phyloP scores from a whole-genome alignment of 2,329 filamentous ascomycete genomes.

The Coniochaeta prunicola region DNA sequence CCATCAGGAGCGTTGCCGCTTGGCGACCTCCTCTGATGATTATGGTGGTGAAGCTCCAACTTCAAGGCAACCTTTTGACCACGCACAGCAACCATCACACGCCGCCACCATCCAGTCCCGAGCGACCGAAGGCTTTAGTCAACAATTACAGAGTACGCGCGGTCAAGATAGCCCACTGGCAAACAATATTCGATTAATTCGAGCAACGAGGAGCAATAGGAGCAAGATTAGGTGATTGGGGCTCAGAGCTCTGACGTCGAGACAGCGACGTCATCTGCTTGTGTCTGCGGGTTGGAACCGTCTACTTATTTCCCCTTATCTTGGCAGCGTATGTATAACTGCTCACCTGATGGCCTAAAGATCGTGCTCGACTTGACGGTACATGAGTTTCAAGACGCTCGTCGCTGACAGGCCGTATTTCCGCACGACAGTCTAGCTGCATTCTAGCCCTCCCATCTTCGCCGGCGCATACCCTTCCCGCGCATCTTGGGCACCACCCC shows the following conservation, averaged over 20 bases:
- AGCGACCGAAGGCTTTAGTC: not conserved
- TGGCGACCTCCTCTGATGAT: not conserved
- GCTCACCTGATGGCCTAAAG: not conserved
- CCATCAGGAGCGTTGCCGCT: not conserved
- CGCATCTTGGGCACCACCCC: conserved; percentile 9
- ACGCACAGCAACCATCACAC: not conserved
- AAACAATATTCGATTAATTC: not conserved
- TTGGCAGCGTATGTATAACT: not conserved
- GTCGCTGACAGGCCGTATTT: not conserved
- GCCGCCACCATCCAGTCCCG: not conserved
- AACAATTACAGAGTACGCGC: not conserved
- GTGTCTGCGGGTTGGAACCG: not conserved
- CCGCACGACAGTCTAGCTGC: not conserved
- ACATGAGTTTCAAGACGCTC: not conserved
- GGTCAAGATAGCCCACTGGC: not conserved
- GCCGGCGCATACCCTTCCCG: conserved; percentile 8
- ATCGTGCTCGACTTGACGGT: not conserved
- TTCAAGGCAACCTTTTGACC: not conserved
- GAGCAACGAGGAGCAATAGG: not conserved
- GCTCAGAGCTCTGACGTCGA: not conserved
- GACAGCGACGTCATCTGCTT: not conserved
- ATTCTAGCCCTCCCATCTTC: conserved; percentile 5
- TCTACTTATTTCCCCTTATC: not conserved
- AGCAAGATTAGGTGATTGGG: not conserved
- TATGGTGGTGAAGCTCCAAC: not conserved